Evolutionary conservation across 371 early-diverging fungal genomes (phyloP), one percentile per base, ranked within the genome.

Genomic region (Conidiobolus incongruus): DNA sequence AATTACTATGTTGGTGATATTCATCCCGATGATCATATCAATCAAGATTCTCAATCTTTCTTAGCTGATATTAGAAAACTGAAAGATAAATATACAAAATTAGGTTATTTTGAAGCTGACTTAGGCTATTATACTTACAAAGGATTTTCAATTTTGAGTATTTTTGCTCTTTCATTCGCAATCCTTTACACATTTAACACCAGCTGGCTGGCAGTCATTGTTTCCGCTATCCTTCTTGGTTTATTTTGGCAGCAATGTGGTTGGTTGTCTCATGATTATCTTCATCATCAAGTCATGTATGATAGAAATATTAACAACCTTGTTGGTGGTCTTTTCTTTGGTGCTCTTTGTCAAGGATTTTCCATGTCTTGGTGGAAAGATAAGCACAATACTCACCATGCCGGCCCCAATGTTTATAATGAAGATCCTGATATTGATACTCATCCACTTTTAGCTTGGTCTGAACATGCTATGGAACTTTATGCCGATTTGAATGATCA

Each of bases 341-440:
- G n/a, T n/a, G n/a, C n/a, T n/a, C n/a, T n/a, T 39, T 72, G 67
- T 56, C 82, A 81, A 51, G 85, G 82, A 0, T 77, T 79, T 50
- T 72, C 73, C 16, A 65, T 76, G 5, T 66, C 68, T 16, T 75
- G 75, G 77, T 87, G 87, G 87, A 82, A 82, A 58, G 70, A 84
- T 59, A 84, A 87, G 66, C 88, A 87, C 64, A 79, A 76, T 60
- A 81, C 84, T 7, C 88, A 87, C 52, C 88, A 87, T 54, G 74
- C 74, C 10, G 69, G 72, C 4, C 80, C 85, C 45, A 87, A 87
- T 50, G n/a, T n/a, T n/a, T n/a, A n/a, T n/a, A n/a, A n/a, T n/a
- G n/a, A n/a, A n/a, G n/a, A n/a, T n/a, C n/a, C n/a, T n/a, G n/a
- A n/a, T n/a, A n/a, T n/a, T n/a, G n/a, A n/a, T n/a, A n/a, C n/a